Base-by-base conservation (phyloP, 225 moss, liverwort and hornwort species). In the Climacium dendroides region DNA sequence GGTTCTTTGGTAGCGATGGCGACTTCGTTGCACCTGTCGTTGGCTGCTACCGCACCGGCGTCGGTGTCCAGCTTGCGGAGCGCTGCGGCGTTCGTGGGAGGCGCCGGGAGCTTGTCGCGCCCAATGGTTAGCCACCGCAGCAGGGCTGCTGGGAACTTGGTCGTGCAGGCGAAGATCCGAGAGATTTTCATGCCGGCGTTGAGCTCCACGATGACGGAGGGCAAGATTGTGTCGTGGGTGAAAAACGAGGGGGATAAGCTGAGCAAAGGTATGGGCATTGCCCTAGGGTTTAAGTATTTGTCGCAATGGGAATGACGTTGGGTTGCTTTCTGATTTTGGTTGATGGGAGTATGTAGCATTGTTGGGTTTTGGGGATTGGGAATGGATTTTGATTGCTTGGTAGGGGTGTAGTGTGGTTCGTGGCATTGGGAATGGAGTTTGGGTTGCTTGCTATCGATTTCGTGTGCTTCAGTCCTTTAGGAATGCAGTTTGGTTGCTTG, bases 101-200 rank as follows among this genome's bases (percentile, higher is more conserved):
- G 71, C 28, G 57, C 85, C 23, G 71, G 75, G 28, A 32, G 80
- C 15, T 79, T 86, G 35, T 66, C 75, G 52, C 80, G 84, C 58
- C 76, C 90, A 8, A 70, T 52, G 88, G 45, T 72, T 22, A 81
- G 72, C 34, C 67, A 48, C 47, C 55, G 48, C 57, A 65, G 81
- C 53, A n/a, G 50, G 88, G 50, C 62, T 78, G 65, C 39, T 53
- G 90, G 57, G n/a, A 63, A 47, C 83, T 78, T 92, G 19, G 85
- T 94, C 2, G 95, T 96, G 74, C 91, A 96, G 54, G 94, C 96
- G 41, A 99, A 99, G 94, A 96, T 99, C 92, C 99, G 99, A 19
- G 99, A 99, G 92, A 99, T 99, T 88, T 99, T 96, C 94, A 99
- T 99, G 99, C 99, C 99, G 37, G 99, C 99, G 22, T 87, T 99